Evolutionary conservation across 2,329 filamentous ascomycete species (phyloP).

Genomic region (Ambrosiella cleistominuta): DNA sequence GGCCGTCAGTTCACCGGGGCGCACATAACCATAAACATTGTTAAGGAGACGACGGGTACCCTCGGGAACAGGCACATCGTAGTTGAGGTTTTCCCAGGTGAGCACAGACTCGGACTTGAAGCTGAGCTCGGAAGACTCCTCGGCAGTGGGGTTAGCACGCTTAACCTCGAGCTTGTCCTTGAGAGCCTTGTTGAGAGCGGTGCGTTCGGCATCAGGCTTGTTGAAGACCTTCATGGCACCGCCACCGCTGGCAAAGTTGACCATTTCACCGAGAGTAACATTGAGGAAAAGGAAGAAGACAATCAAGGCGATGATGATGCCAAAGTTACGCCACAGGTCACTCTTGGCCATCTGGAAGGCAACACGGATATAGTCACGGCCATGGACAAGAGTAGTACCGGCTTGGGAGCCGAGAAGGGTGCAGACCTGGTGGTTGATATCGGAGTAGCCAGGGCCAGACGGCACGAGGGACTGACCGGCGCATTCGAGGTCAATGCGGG

Average conservation of each 20-base stretch:
- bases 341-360: constrained; percentile 48
- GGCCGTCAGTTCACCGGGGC: constrained; percentile 59
- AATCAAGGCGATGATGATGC: constrained; percentile 62
- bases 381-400: constrained; percentile 46
- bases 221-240: constrained; percentile 70
- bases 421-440: constrained; percentile 63
- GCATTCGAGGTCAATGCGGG: constrained; percentile 50
- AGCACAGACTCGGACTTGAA: constrained; percentile 49
- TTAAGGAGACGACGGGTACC: constrained; percentile 39
- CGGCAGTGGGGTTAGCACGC: constrained; percentile 23
- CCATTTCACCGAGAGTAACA: constrained; percentile 58
- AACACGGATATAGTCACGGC: constrained; percentile 48
- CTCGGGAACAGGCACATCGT: constrained; percentile 46
- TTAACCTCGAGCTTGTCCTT: constrained; percentile 39
- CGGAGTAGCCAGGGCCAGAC: constrained; percentile 47
- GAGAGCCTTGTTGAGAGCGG: constrained; percentile 46
- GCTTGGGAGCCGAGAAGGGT: constrained; percentile 55
- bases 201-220: constrained; percentile 50
- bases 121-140: constrained; percentile 31
- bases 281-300: constrained; percentile 59
- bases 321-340: constrained; percentile 69
- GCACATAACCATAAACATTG: constrained; percentile 49
- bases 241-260: constrained; percentile 55
- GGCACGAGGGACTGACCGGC: constrained; percentile 51
- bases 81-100: constrained; percentile 75